phyloP scores from a whole-genome alignment of 148 eudicot species.

The Dysphania ambrosioides region DNA sequence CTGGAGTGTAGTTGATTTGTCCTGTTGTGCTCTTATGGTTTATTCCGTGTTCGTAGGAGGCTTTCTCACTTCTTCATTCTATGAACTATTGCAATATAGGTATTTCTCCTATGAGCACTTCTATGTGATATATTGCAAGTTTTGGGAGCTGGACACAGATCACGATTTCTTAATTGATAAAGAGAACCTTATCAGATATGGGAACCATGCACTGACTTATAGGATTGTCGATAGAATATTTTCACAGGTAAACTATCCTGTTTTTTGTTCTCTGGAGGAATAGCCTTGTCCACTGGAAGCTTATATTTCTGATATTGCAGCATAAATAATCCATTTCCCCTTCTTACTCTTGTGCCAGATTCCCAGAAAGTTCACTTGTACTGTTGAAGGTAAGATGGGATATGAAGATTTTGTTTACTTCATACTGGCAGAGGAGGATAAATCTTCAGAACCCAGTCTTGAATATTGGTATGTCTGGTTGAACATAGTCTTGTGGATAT shows the following conservation, averaged over 20 bases:
- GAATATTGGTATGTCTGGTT: conserved; percentile 71
- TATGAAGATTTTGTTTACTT: conserved; percentile 97
- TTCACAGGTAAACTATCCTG: conserved; percentile 63
- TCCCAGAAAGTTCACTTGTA: conserved; percentile 79
- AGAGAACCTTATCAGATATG: conserved; percentile 92
- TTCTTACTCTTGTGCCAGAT: conserved; percentile 38
- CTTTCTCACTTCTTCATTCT: conserved; percentile 5
- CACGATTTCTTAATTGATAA: conserved; percentile 93
- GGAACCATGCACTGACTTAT: conserved; percentile 95
- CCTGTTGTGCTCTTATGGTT: background rate
- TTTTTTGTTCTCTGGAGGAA: background rate
- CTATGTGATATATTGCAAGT: conserved; percentile 94
- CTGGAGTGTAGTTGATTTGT: background rate
- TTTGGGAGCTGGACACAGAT: conserved; percentile 95
- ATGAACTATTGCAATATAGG: conserved; percentile 37
- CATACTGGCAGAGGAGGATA: conserved; percentile 94
- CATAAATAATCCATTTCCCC: background rate
- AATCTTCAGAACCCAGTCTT: conserved; percentile 92
- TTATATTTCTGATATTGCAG: background rate
- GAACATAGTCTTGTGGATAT: conserved; percentile 2
- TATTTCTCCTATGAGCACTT: conserved; percentile 97
- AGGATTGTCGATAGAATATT: conserved; percentile 91
- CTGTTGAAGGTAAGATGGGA: conserved; percentile 94
- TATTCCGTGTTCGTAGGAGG: background rate
- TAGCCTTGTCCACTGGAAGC: background rate